A percentile compares a stretch with the other conserved stretches of the same genome.
Evolutionary conservation across 2,329 filamentous ascomycete genomes (phyloP).

Genomic region (Alternaria hordeiaustralica): DNA sequence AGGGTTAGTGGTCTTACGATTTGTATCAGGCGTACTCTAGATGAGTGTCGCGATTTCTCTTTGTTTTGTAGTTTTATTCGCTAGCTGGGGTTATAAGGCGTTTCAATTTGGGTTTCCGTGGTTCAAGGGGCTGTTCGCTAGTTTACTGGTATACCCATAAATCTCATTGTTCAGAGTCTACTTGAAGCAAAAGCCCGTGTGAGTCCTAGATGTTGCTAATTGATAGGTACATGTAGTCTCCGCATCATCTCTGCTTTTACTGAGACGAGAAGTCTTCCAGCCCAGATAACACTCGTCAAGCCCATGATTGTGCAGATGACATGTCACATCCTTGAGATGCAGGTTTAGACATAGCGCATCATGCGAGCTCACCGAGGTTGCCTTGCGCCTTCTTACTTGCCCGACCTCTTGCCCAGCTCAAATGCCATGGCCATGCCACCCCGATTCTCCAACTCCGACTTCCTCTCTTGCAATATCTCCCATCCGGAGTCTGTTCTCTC

Average conservation of each 20-base stretch:
- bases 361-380: background rate
- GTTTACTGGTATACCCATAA: background rate
- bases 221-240: background rate
- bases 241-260: background rate
- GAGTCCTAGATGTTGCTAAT: background rate
- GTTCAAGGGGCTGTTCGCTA: background rate
- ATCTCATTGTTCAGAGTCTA: background rate
- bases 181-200: background rate
- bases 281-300: background rate
- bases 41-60: background rate
- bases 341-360: background rate
- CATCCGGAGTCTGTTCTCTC: background rate
- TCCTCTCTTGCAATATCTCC: background rate
- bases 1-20: background rate
- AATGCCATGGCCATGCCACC: background rate
- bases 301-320: background rate
- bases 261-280: background rate
- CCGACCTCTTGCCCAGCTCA: background rate
- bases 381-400: background rate
- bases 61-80: background rate
- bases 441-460: background rate
- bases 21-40: background rate
- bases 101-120: background rate
- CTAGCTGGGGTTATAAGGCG: background rate
- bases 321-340: background rate